Evolutionary conservation across 2,329 filamentous ascomycete genomes (phyloP), one percentile per base, ranked within the genome.

Genomic region (Myriosclerotinia scirpicola): DNA sequence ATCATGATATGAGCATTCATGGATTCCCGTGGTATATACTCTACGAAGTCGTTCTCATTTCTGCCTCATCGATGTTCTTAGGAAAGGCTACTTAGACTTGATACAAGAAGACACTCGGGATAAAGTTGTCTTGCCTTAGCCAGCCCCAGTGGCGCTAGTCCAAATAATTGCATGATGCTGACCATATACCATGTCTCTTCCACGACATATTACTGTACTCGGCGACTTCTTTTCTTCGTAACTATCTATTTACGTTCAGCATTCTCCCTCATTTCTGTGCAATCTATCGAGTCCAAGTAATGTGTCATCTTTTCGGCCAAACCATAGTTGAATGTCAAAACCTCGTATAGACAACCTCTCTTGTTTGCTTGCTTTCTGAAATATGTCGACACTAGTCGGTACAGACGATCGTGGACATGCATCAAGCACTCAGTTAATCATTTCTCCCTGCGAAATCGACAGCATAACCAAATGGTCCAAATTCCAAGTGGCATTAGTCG

Each of bases 201-300:
- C 58, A 60, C 30, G 2, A 22, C 30, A 60, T 60, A 38, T 50
- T 22, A 11, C 40, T 50, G 34, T 40, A 60, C 58, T 40, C n/a
- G 14, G 44, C 58, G 4, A 34, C n/a, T 50, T 50, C 14, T 60
- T 5, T 2, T 38, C 14, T 59, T 48, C 20, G 14, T 12, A 22
- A 46, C 17, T 12, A 12, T 20, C 42, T 17, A 30, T 60, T 7
- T 6, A 26, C 7, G n/a, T 26, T 26, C 8, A 50, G 14, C 20
- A n/a, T 17, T 22, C 1, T 26, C 38, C 50, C 5, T 17, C 14
- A 15, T 11, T 26, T 6, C 3, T 34, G 20, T 12, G 54, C 14
- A 40, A 40, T 40, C 8, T n/a, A 22, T 22, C 34, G 40, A 40
- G 20, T 20, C 11, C 5, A 40, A 34, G 5, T 40, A 8, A 55